phyloP scores from a whole-genome alignment of 495 filamentous ascomycete species.

The Penicillium fimorum region DNA sequence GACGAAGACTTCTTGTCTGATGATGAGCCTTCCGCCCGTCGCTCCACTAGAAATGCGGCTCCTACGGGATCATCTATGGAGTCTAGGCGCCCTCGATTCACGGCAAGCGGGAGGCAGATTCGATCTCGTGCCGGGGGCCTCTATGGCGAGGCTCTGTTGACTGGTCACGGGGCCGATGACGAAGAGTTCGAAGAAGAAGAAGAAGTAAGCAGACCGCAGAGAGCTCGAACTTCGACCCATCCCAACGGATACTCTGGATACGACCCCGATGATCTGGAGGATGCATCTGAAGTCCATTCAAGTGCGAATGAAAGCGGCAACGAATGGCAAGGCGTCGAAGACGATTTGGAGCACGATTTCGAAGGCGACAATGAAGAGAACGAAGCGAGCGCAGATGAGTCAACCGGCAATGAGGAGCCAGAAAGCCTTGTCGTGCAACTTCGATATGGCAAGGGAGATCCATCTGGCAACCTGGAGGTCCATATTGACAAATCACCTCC shows the following conservation, averaged over 20 bases:
- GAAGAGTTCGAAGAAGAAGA: slow-evolving; percentile 32
- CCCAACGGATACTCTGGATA: slow-evolving; percentile 53
- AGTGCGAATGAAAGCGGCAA: slow-evolving; percentile 61
- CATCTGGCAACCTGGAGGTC: slow-evolving; percentile 16
- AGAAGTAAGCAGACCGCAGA: slow-evolving; percentile 31
- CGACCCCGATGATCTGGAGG: slow-evolving; percentile 60
- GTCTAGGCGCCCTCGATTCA: slow-evolving; percentile 71
- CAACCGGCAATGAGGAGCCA: slow-evolving; percentile 53
- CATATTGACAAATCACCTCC: slow-evolving; percentile 25
- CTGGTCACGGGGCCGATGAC: slow-evolving; percentile 43
- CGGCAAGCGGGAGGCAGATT: slow-evolving; percentile 87
- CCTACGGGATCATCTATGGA: slow-evolving; percentile 69
- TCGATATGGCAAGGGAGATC: slow-evolving; percentile 44
- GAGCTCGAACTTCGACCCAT: slow-evolving; percentile 30
- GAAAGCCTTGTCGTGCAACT: slow-evolving; percentile 67
- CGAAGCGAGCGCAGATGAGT: slow-evolving; percentile 56
- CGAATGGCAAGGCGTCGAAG: slow-evolving; percentile 68
- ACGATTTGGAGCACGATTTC: slow-evolving; percentile 66
- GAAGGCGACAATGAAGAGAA: slow-evolving; percentile 67
- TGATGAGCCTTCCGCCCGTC: slow-evolving; percentile 58
- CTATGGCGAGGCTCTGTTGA: slow-evolving; percentile 72
- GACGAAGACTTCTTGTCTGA: slow-evolving; percentile 81
- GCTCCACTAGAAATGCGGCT: slow-evolving; percentile 70
- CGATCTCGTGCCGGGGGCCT: slow-evolving; percentile 69
- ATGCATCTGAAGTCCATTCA: slow-evolving; percentile 57